These are phyloP conservation scores for Tripterygium wilfordii DNA, from an alignment of 177 flowering plant genomes.

Conservation along the genomic window DNA sequence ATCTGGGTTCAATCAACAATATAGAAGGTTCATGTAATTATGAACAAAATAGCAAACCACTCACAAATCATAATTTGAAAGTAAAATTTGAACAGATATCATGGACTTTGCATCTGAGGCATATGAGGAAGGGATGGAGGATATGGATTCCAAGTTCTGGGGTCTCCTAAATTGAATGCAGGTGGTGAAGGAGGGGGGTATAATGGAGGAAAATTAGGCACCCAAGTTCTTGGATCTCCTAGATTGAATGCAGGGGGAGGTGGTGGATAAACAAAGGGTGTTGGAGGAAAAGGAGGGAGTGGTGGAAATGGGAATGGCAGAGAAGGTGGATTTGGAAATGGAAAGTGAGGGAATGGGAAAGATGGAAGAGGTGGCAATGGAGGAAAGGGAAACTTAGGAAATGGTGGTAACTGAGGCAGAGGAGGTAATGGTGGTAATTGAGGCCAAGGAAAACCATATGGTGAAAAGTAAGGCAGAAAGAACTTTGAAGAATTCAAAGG, in stretches of 20 bases:
- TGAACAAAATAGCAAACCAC: too few relatives aligned
- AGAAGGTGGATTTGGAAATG: constrained; percentile 16
- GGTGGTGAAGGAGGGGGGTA: constrained; percentile 18
- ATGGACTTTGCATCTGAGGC: constrained; percentile 15
- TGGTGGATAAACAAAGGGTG: constrained; percentile 11
- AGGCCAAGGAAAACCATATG: constrained; percentile 37
- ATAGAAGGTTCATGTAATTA: too few relatives aligned
- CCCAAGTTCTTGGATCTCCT: constrained; percentile 30
- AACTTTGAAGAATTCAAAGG: constrained; percentile 36
- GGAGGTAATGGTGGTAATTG: constrained; percentile 16
- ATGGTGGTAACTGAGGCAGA: constrained; percentile 16
- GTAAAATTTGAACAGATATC: not conserved
- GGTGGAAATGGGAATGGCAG: constrained; percentile 16
- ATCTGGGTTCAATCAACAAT: too few relatives aligned
- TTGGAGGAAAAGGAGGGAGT: constrained; percentile 4
- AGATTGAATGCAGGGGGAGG: constrained; percentile 25
- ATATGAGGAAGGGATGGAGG: constrained; percentile 26
- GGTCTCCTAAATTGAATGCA: constrained; percentile 20
- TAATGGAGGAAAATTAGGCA: constrained; percentile 12
- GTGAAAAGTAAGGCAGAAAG: constrained; percentile 35
- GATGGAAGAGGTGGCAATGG: constrained; percentile 16
- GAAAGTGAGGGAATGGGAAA: constrained; percentile 9
- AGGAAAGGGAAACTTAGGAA: constrained; percentile 14
- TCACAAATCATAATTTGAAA: too few relatives aligned
- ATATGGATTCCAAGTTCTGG: constrained; percentile 26